Evolutionary conservation across 106 monocot genomes (phyloP).

Genomic region (Phalaenopsis equestris): DNA sequence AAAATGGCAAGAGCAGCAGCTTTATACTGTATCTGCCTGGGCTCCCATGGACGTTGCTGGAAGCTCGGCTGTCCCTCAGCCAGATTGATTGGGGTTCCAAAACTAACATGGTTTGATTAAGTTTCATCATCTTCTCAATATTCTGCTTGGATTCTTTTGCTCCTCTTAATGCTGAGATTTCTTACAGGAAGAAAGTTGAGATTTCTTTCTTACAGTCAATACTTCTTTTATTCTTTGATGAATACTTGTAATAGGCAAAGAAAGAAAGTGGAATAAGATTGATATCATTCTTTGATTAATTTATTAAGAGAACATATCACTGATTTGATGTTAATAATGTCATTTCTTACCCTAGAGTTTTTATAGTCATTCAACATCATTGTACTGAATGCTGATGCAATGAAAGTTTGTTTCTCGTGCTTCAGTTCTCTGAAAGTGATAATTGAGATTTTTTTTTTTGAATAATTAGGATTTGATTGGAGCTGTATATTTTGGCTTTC

Average conservation of each 20-base stretch:
- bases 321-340: not conserved
- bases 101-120: not conserved
- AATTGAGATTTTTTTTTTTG: not conserved
- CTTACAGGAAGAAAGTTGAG: not conserved
- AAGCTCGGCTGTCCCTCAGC: constrained; percentile 23
- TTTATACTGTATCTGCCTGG: constrained; percentile 88
- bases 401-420: not conserved
- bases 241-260: not conserved
- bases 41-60: constrained; percentile 23
- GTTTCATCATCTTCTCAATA: not conserved
- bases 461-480: too few species aligned
- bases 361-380: not conserved
- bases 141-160: not conserved
- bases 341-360: not conserved
- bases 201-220: constrained; percentile 3
- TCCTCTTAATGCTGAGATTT: not conserved
- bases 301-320: constrained; percentile 1
- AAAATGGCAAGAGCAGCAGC: constrained; percentile 53
- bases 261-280: constrained; percentile 7
- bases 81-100: constrained; percentile 9
- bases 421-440: not conserved
- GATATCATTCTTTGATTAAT: constrained; percentile 12
- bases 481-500: too few species aligned
- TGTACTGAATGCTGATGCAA: not conserved
- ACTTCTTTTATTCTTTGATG: constrained; percentile 5